Conservation (phyloP, 164 flowering plant species). For the Kingdonia uniflora region DNA sequence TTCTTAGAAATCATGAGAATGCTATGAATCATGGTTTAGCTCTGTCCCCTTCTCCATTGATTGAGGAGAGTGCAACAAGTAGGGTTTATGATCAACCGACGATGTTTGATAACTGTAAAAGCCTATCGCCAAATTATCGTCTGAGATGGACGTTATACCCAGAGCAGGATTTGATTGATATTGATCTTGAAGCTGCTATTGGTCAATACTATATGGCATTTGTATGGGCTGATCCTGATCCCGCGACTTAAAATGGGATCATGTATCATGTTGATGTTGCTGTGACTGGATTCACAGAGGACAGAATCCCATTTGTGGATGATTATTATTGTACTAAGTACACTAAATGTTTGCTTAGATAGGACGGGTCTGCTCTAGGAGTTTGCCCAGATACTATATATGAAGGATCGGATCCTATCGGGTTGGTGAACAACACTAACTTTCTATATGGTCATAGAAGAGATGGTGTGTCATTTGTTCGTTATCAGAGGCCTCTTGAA, state of each 20-base stretch:
- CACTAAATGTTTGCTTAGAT: constrained; percentile 58
- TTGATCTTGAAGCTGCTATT: constrained; percentile 75
- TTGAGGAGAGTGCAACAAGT: constrained; percentile 2
- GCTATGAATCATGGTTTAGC: constrained; percentile 10
- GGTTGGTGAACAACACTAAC: constrained; percentile 52
- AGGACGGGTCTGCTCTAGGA: constrained; percentile 58
- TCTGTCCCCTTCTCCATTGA: constrained; percentile 21
- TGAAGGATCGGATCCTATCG: constrained; percentile 35
- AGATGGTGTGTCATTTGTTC: constrained; percentile 83
- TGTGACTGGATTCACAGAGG: constrained; percentile 75
- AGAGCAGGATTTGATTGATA: constrained; percentile 40
- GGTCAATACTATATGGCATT: constrained; percentile 73
- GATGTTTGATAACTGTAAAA: constrained; percentile 78
- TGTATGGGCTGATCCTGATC: constrained; percentile 74
- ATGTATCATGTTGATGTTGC: constrained; percentile 81
- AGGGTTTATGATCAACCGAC: constrained; percentile 36
- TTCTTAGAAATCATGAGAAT: constrained; percentile 18
- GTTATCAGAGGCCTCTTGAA: constrained; percentile 55
- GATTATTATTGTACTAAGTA: constrained; percentile 71
- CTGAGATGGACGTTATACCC: constrained; percentile 64
- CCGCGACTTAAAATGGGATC: constrained; percentile 18
- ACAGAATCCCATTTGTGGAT: constrained; percentile 70
- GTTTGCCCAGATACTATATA: constrained; percentile 87
- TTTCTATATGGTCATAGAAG: constrained; percentile 80
- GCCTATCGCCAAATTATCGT: constrained; percentile 46